A percentile compares a stretch with the other conserved stretches of the same genome.
These are phyloP conservation scores for Vaccinium darrowii DNA, from an alignment of 148 eudicot species.

Conservation along the genomic window DNA sequence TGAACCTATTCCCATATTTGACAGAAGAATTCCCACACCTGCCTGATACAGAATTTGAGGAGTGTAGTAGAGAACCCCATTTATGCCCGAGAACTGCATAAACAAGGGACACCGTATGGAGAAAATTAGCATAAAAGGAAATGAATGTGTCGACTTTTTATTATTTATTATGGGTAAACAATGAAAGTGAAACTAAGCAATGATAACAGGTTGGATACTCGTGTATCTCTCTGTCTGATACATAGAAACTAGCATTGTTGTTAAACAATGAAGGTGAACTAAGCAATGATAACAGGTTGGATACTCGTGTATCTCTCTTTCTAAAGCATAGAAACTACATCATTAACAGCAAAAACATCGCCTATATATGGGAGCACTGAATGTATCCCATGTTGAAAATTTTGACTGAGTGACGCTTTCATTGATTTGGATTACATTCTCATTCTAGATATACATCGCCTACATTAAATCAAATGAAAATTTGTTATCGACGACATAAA, in stretches of 20 bases:
- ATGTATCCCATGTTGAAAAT: no score
- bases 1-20: no score
- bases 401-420: not conserved
- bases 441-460: not conserved
- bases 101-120: not conserved
- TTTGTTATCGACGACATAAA: not conserved
- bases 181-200: not conserved
- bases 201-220: not conserved
- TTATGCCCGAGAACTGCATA: conserved; percentile 74
- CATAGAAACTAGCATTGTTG: not conserved
- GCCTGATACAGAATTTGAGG: no score
- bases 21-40: no score
- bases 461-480: not conserved
- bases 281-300: no score
- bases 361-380: no score
- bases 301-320: no score
- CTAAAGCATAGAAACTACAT: no score
- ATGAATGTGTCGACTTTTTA: not conserved
- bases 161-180: not conserved
- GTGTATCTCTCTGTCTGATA: not conserved
- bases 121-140: not conserved
- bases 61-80: no score
- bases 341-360: no score
- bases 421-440: not conserved
- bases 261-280: not conserved